Base-by-base conservation (phyloP, 768 basidiomycete genomes). In the Kwoniella sp. region DNA sequence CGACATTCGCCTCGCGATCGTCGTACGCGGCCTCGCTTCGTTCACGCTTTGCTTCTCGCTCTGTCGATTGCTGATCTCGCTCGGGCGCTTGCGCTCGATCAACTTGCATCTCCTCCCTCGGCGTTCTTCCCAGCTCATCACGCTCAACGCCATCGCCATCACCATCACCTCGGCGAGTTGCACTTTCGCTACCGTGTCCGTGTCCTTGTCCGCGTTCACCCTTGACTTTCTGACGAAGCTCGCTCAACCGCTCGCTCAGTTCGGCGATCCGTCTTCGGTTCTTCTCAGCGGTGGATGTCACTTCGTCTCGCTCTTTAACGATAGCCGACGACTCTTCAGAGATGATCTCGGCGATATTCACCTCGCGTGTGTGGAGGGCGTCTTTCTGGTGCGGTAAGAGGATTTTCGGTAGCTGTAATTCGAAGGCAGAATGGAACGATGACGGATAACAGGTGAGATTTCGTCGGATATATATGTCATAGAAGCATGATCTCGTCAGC, bases 331-430 rank as follows among this genome's bases (percentile, higher is more conserved):
- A 53, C 54, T 80, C 77, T 15, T 73, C 68, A 3, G 66, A 38
- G 37, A 80, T 67, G 15, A 77, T 52, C 51, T 77, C 71, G 48
- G 71, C 61, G n/a, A 77, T 65, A 37, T 72, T 73, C 17, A 66
- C 69, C 26, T 67, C 65, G 29, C 70, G 71, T 0, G 66, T 54
- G 17, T 69, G 59, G 11, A 80, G 68, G 5, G 65, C 58, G 26
- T 66, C 63, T 68, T 74, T 67, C 65, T 80, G 79, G 17, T 74
- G 63, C 1, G 72, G 72, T 8, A 78, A 51, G 22, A 80, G 68
- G 54, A 76, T 66, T 66, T 77, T 76, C 3, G 79, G 79, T 29
- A 76, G 53, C 79, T 80, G 55, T n/a, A n/a, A n/a, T n/a, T n/a
- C n/a, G n/a, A n/a, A n/a, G n/a, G n/a, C n/a, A n/a, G n/a, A n/a